Base-by-base conservation (phyloP, 345 rosid genomes). In the Hibiscus trionum region DNA sequence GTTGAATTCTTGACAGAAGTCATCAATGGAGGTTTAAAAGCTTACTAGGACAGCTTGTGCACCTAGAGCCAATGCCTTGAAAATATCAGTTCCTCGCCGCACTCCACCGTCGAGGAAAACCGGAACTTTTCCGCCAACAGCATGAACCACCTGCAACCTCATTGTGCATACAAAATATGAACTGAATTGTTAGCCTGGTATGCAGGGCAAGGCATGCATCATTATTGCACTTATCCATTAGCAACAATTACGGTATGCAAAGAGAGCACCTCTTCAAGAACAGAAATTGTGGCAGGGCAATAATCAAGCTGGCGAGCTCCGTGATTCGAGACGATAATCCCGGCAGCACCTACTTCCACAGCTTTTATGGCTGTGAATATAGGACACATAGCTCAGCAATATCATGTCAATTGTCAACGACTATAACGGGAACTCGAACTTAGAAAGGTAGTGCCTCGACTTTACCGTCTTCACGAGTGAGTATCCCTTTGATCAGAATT, bases 101-200 rank as follows among this genome's bases (percentile, higher is more conserved):
- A 91, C 80, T 77, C 97, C 98, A 74, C 96, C 98, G 74, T 94
- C 97, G n/a, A 94, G 35, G 19, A 91, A 83, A 44, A 94, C 93
- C 0, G 91, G 96, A 75, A 91, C 72, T 76, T 79, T 90, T 61
- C 98, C 91, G 78, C 78, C 69, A 21, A 91, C 92, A 27, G 85
- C 95, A 0, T 80, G 85, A 71, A 90, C 97, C 70, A 94, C 83
- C 97, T 91, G 81, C 71, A 75, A 57, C 58, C 66, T 68, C 79
- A 52, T 39, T 5, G 11, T 4, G 47, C 56, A 50, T 8, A 21
- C 50, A 29, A 50, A 39, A 63, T 14, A 7, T 2, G 52, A 14
- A 61, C 52, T 0, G 59, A 67, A 49, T 19, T 56, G 29, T 21
- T n/a, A 7, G 57, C 24, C 21, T 52, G 57, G 9, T 52, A 6